Evolutionary conservation across 768 basidiomycete genomes (phyloP), one percentile per base, ranked within the genome.

Genomic region (Leccinum uliginosum): DNA sequence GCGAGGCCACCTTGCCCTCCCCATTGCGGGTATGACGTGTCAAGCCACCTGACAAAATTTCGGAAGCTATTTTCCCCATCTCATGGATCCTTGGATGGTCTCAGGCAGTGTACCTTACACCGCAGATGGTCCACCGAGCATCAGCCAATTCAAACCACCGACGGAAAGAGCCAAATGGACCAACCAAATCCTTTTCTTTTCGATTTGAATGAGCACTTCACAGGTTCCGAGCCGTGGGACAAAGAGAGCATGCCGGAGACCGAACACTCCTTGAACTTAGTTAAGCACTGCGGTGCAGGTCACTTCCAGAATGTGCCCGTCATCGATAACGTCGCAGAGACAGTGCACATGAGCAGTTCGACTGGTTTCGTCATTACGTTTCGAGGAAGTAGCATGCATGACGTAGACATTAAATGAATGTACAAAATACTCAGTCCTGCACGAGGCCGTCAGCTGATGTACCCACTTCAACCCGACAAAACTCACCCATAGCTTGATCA

Each of bases 401-500:
- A 51, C 17, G 4, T 43, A 43, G 32, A 51, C 38, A 59, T 51
- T 62, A 56, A 47, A 29, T n/a, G 56, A 57, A 32, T 21, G 46
- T 56, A 62, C 59, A 58, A 32, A 51, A 34, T 29, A 24, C 51
- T 75, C 59, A 74, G 51, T 74, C 73, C 73, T 75, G 54, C 45
- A 59, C 30, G 14, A 50, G 55, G 26, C 7, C 9, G 35, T 65
- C 51, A 58, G 56, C 30, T 46, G 55, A 45, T 29, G 35, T 3
- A 17, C 12, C 35, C 11, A 27, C 14, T 12, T 8, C 24, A 3
- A 51, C 40, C 3, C 14, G 8, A 26, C 15, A 48, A n/a, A 8
- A 79, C 87, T 62, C 70, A 91, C 93, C 94, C 95, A 99, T 70
- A 99, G 80, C 75, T 98, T 98, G 73, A 98, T 98, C 62, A 94